These are phyloP conservation scores for Aspergillus sp. DNA, from an alignment of 2,329 filamentous ascomycete species.

Conservation along the genomic window DNA sequence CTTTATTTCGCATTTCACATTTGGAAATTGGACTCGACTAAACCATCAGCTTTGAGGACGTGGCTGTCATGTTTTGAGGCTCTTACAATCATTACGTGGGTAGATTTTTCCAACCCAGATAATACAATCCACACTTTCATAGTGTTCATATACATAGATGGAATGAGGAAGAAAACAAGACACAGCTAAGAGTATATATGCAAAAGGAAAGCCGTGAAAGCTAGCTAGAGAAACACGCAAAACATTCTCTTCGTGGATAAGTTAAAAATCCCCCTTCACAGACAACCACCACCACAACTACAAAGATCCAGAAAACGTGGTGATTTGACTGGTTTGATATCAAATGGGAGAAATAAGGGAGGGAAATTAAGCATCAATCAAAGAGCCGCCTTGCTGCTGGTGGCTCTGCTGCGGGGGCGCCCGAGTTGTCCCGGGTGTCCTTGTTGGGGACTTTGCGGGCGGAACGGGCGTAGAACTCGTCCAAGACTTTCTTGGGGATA, in stretches of 20 bases:
- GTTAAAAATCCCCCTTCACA: no score
- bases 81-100: no score
- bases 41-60: no score
- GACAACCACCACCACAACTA: no score
- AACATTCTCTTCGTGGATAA: not conserved
- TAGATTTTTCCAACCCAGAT: not conserved
- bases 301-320: no score
- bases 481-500: slow-evolving; percentile 76
- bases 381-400: slow-evolving; percentile 26
- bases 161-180: not conserved
- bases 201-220: not conserved
- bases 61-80: no score
- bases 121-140: no score
- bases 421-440: slow-evolving; percentile 43
- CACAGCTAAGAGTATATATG: not conserved
- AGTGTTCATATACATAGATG: not conserved
- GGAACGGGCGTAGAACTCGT: slow-evolving; percentile 72
- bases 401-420: slow-evolving; percentile 21
- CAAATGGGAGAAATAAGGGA: no score
- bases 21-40: no score
- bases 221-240: not conserved
- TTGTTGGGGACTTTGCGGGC: slow-evolving; percentile 41
- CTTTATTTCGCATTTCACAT: no score
- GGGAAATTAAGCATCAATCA: slow-evolving; percentile 35
- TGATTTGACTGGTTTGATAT: no score